Evolutionary conservation across 306 rosid genomes (phyloP), one percentile per base, ranked within the genome.

Genomic region (Calophaca sinica): DNA sequence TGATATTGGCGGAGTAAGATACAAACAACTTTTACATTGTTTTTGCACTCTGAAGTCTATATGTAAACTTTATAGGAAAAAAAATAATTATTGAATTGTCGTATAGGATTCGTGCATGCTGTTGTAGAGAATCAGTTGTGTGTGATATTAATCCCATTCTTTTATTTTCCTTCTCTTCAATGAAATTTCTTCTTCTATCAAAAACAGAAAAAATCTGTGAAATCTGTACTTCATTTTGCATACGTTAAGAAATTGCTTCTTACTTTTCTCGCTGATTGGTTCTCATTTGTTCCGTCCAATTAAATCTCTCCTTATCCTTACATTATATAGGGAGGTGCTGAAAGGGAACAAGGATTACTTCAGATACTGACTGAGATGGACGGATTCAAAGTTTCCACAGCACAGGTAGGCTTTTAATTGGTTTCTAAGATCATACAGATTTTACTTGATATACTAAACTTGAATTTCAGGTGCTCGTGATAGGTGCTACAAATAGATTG

Each of bases 401-500:
- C 92, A 75, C 93, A 94, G 88, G 98, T 87, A 74, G 31, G 64
- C 70, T 69, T 79, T 76, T 58, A 61, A 62, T 59, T 70, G 44
- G 39, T 60, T 76, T 49, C 60, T 73, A 28, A 62, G 72, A 52
- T 61, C 74, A 29, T 70, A 71, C 58, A 20, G 65, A 49, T 68
- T 74, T 77, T 86, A 5, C 69, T 77, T 82, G 62, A 79, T 79
- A 67, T 76, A 46, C 69, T 84, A 50, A 88, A 67, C 68, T 77
- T 74, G 81, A 60, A 68, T 78, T 85, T 84, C 86, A 94, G 98
- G 98, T 94, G 81, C 87, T 94, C 13, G 93, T 94, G 51, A 94
- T 94, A 78, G 98, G 98, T 77, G 98, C 98, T 65, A 94, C 98
- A 73, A 94, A 94, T 87, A 89, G 98, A 87, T 78, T 94, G 81